Evolutionary conservation across 371 early-diverging fungal genomes (phyloP).

Genomic region (Funneliformis caledonium): DNA sequence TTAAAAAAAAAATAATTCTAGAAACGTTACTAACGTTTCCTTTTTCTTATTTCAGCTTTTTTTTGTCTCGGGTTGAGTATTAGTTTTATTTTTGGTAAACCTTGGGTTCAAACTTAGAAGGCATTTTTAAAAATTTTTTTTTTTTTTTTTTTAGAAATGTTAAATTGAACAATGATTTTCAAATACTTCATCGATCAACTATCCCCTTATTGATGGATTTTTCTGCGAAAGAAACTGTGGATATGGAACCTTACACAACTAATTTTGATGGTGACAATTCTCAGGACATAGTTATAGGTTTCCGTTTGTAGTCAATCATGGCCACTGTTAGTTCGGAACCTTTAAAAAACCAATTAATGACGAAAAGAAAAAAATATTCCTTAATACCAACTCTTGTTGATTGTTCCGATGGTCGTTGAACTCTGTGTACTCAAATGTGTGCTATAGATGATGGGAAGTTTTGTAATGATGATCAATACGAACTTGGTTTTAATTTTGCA

Average conservation of each 20-base stretch:
- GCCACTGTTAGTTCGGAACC: not conserved
- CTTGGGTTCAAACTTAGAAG: too few relatives aligned
- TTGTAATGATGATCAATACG: constrained; percentile 31
- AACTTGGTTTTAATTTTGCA: not conserved
- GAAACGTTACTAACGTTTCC: too few relatives aligned
- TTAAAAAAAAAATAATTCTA: too few relatives aligned
- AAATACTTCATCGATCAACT: not conserved
- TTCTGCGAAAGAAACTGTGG: not conserved
- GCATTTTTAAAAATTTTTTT: too few relatives aligned
- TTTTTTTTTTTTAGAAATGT: not conserved
- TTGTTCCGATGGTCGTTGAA: not conserved
- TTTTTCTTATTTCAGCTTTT: too few relatives aligned
- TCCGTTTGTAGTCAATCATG: constrained; percentile 19
- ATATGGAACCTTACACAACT: not conserved
- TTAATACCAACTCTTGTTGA: not conserved
- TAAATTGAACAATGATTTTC: not conserved
- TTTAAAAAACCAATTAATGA: not conserved
- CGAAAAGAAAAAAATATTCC: not conserved
- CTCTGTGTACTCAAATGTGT: constrained; percentile 23
- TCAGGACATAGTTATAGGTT: constrained; percentile 19
- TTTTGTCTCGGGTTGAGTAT: too few relatives aligned
- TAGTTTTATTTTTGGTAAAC: too few relatives aligned
- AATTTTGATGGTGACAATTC: not conserved
- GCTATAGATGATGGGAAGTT: constrained; percentile 16
- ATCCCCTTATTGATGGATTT: not conserved